phyloP scores from a whole-genome alignment of 108 stramenopile genomes.

The Nitzschia sp. region DNA sequence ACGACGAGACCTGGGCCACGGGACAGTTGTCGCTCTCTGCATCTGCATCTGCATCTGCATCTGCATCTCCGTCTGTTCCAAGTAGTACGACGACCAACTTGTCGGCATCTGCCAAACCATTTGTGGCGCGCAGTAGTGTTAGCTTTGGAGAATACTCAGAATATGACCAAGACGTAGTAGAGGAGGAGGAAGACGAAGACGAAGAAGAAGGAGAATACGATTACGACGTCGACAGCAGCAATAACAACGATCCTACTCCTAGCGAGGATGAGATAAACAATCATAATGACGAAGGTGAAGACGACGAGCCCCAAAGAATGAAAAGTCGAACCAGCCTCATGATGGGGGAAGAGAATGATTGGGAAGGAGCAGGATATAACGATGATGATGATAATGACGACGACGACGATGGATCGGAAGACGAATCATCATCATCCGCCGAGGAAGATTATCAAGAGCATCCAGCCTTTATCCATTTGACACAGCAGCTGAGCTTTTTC shows the following conservation, averaged over 20 bases:
- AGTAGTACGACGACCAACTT: not conserved
- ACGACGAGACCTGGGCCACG: no score
- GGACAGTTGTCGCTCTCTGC: no score
- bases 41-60: no score
- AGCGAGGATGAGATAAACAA: not conserved
- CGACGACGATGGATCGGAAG: constrained; percentile 10
- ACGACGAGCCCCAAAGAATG: not conserved
- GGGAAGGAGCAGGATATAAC: constrained; percentile 1
- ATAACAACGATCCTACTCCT: constrained; percentile 13
- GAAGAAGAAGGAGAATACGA: constrained; percentile 16
- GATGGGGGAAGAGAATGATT: not conserved
- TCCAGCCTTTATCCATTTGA: constrained; percentile 50
- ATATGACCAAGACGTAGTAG: constrained; percentile 14
- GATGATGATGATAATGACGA: constrained; percentile 12
- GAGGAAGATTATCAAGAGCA: constrained; percentile 5
- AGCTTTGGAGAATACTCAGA: not conserved
- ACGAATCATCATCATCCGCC: not conserved
- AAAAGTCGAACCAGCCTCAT: not conserved
- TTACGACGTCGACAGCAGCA: constrained; percentile 11
- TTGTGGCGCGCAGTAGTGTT: not conserved
- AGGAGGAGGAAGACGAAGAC: constrained; percentile 11
- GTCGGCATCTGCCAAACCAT: not conserved
- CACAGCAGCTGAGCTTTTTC: constrained; percentile 54
- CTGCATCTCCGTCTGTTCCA: no score
- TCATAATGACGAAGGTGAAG: not conserved